Percentiles rank a stretch among this genome's conserved stretches.
Evolutionary conservation across 768 basidiomycete genomes (phyloP).

Genomic region (Serendipita vermifera): DNA sequence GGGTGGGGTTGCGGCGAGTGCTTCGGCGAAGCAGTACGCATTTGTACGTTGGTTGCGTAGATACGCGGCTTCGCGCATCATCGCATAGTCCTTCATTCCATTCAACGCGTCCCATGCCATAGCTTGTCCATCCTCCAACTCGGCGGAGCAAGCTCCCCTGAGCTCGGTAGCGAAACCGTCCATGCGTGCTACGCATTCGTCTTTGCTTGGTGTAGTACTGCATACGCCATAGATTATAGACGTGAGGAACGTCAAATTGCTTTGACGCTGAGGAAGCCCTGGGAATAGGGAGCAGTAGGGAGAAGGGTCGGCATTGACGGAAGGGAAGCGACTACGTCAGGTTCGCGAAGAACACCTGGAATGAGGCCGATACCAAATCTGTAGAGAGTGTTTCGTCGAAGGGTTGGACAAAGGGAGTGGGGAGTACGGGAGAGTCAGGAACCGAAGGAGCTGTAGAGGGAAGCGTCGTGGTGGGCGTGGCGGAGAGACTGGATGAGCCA

Average conservation of each 20-base stretch:
- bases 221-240: constrained; percentile 67
- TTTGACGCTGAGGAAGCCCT: constrained; percentile 34
- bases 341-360: constrained; percentile 58
- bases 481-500: constrained; percentile 11
- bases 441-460: constrained; percentile 29
- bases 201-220: constrained; percentile 38
- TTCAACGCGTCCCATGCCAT: constrained; percentile 42
- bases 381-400: constrained; percentile 48
- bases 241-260: constrained; percentile 50
- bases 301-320: constrained; percentile 64
- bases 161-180: constrained; percentile 42
- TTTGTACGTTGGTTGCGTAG: constrained; percentile 41
- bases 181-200: constrained; percentile 57
- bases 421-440: constrained; percentile 41
- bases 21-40: constrained; percentile 62
- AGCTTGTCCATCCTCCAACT: constrained; percentile 39
- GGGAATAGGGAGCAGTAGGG: constrained; percentile 47
- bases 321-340: constrained; percentile 54
- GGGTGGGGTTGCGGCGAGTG: constrained; percentile 41
- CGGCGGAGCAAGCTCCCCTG: constrained; percentile 38
- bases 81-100: constrained; percentile 50
- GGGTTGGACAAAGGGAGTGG: constrained; percentile 67
- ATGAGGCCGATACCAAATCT: constrained; percentile 49
- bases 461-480: background rate
- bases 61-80: constrained; percentile 54